Evolutionary conservation across 345 rosid genomes (phyloP).

Genomic region (Gossypium turneri): DNA sequence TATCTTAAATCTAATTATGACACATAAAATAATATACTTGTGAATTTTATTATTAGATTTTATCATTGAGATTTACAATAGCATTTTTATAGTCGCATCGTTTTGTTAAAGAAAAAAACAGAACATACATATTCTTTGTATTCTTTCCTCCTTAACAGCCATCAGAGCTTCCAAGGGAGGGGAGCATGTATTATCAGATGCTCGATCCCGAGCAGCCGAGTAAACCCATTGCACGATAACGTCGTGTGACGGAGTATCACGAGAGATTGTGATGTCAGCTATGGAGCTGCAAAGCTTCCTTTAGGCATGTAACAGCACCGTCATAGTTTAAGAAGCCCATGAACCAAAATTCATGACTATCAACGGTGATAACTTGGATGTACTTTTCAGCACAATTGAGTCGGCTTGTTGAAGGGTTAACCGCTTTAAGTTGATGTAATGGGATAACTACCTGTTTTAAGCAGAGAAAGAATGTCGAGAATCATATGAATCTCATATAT

Average conservation of each 20-base stretch:
- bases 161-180: neutral
- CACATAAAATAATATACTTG: too few species aligned
- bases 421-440: slow-evolving; percentile 28
- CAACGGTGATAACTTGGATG: neutral
- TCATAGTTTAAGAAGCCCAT: neutral
- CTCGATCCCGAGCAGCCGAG: neutral
- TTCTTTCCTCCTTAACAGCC: neutral
- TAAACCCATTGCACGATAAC: neutral
- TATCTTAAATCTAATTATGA: too few species aligned
- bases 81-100: too few species aligned
- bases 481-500: neutral
- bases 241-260: neutral
- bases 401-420: neutral
- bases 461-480: neutral
- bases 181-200: neutral
- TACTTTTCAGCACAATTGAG: neutral
- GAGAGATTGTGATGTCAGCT: neutral
- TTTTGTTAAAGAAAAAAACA: neutral
- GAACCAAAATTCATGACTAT: slow-evolving; percentile 3
- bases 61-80: too few species aligned
- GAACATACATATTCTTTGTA: neutral
- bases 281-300: neutral
- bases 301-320: neutral
- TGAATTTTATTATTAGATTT: too few species aligned
- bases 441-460: slow-evolving; percentile 51